Evolutionary conservation across 768 basidiomycete species (phyloP).

Genomic region (Boletus huronensis): DNA sequence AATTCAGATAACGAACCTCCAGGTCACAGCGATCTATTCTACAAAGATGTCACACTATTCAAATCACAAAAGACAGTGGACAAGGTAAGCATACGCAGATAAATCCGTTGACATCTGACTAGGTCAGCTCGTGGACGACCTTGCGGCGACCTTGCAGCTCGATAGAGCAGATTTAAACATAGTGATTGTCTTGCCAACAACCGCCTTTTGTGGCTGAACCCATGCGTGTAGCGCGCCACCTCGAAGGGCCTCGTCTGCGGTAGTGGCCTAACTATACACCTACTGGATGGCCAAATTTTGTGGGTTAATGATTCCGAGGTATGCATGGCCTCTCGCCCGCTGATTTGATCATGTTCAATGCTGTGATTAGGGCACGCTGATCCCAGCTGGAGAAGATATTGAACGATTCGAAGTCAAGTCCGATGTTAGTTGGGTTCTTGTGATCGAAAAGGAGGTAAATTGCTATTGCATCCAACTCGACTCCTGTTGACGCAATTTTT

Average conservation of each 20-base stretch:
- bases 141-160: constrained; percentile 78
- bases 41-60: constrained; percentile 80
- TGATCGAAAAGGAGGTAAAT: constrained; percentile 91
- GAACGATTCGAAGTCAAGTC: constrained; percentile 52
- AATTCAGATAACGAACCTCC: constrained; percentile 6
- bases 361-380: constrained; percentile 60
- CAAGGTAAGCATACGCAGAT: constrained; percentile 41
- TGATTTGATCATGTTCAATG: background rate
- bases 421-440: constrained; percentile 68
- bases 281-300: constrained; percentile 53
- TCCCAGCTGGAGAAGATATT: constrained; percentile 76
- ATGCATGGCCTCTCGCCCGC: background rate
- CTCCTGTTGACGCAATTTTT: background rate
- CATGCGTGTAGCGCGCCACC: constrained; percentile 63
- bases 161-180: constrained; percentile 77
- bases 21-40: constrained; percentile 75
- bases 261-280: constrained; percentile 52
- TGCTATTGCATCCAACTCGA: background rate
- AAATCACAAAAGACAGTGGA: constrained; percentile 77
- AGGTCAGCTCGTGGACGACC: constrained; percentile 79
- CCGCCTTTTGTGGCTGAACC: constrained; percentile 7
- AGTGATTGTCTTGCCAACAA: constrained; percentile 35
- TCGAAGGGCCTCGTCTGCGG: constrained; percentile 88
- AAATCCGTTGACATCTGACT: background rate
- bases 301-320: constrained; percentile 59